These are phyloP conservation scores for Picochlorum sp. DNA, from an alignment of 139 green algal genomes.

Conservation along the genomic window DNA sequence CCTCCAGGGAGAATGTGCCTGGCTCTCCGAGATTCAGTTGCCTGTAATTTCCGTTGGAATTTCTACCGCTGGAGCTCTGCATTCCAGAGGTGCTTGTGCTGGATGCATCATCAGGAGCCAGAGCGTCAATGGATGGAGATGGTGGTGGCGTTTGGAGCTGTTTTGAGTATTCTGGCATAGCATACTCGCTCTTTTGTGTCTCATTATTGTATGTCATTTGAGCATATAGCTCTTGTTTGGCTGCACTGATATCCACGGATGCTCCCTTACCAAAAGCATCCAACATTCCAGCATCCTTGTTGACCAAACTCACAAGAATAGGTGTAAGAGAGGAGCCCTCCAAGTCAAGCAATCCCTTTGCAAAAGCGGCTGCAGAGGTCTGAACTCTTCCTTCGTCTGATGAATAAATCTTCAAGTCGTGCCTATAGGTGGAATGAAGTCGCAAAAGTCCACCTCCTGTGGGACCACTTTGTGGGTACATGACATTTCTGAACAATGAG, in stretches of 20 bases:
- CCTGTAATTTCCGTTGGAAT: not conserved
- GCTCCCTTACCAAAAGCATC: slow-evolving; percentile 84
- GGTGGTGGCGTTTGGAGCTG: slow-evolving; percentile 23
- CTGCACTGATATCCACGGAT: slow-evolving; percentile 61
- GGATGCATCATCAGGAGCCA: not conserved
- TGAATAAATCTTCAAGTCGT: slow-evolving; percentile 99
- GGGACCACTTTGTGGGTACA: slow-evolving; percentile 79
- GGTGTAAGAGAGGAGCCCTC: slow-evolving; percentile 82
- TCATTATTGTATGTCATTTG: slow-evolving; percentile 62
- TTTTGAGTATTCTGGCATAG: slow-evolving; percentile 9
- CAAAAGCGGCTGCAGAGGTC: slow-evolving; percentile 75
- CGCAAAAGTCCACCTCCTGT: slow-evolving; percentile 81
- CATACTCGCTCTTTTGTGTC: slow-evolving; percentile 19
- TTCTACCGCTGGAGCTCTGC: not conserved
- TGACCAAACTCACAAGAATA: slow-evolving; percentile 85
- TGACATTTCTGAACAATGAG: slow-evolving; percentile 81
- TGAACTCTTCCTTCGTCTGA: slow-evolving; percentile 85
- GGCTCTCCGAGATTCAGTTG: not conserved
- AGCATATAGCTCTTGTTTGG: slow-evolving; percentile 66
- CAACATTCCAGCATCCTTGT: slow-evolving; percentile 88
- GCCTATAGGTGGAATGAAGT: slow-evolving; percentile 95
- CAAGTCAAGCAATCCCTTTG: slow-evolving; percentile 89
- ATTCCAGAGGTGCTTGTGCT: not conserved
- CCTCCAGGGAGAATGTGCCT: not conserved
- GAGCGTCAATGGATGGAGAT: slow-evolving; percentile 32